phyloP scores from a whole-genome alignment of 1,284 basidiomycete genomes.

The Polyporus tsugae region DNA sequence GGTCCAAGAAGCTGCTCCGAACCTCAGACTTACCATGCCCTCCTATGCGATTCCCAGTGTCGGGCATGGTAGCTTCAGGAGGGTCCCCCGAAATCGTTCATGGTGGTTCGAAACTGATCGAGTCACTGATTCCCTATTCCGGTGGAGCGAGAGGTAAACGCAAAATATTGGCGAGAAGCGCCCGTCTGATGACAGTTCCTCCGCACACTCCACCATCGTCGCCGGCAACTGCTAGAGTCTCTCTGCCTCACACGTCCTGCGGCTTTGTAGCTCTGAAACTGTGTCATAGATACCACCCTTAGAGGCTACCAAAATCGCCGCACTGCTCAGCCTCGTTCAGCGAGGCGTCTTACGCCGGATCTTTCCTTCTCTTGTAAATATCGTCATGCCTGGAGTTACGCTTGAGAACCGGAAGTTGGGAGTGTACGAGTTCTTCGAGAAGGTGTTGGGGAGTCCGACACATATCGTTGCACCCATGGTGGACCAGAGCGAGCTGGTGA shows the following conservation, averaged over 20 bases:
- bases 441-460: constrained; percentile 84
- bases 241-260: background rate
- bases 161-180: background rate
- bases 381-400: constrained; percentile 37
- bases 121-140: background rate
- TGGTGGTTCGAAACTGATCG: background rate
- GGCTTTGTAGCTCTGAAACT: background rate
- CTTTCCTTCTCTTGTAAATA: constrained; percentile 26
- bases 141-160: background rate
- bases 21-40: background rate
- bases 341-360: constrained; percentile 26
- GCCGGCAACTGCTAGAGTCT: background rate
- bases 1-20: background rate
- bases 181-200: background rate
- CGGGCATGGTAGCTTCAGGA: background rate
- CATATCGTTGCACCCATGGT: constrained; percentile 97
- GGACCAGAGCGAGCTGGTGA: constrained; percentile 93
- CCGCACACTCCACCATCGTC: background rate
- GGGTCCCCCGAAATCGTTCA: background rate
- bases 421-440: constrained; percentile 85
- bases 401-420: constrained; percentile 58
- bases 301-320: constrained; percentile 22
- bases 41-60: background rate
- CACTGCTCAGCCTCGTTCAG: constrained; percentile 16
- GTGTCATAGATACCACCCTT: background rate